A percentile compares a stretch with the other conserved stretches of the same genome.
These are phyloP conservation scores for Phytophthora citricola DNA, from an alignment of 352 stramenopile species.

Conservation along the genomic window DNA sequence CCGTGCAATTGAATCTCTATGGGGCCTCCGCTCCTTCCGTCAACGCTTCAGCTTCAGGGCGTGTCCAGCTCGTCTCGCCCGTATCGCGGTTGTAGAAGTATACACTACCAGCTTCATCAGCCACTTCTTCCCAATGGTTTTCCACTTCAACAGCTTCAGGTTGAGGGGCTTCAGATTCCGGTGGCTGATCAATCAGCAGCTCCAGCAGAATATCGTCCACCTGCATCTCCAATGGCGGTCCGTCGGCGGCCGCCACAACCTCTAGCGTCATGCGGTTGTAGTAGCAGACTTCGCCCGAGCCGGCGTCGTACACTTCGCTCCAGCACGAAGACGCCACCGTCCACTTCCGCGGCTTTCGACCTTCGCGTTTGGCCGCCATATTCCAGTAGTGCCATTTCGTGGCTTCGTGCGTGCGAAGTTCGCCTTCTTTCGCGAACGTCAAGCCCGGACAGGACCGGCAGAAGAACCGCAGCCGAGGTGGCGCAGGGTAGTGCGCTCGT, in stretches of 20 bases:
- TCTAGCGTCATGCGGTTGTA: conserved; percentile 78
- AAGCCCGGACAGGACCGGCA: conserved; percentile 73
- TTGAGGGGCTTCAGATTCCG: not conserved
- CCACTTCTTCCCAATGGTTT: conserved; percentile 74
- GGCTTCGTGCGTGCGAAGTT: conserved; percentile 67
- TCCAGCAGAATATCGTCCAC: conserved; percentile 76
- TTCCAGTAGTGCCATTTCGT: conserved; percentile 90
- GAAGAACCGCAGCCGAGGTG: conserved; percentile 56
- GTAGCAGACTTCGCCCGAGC: conserved; percentile 66
- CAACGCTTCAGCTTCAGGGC: conserved; percentile 9
- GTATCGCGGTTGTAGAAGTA: conserved; percentile 79
- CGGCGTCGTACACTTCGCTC: conserved; percentile 77
- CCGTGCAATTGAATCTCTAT: conserved; percentile 13
- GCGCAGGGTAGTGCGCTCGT: conserved; percentile 37
- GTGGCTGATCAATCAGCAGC: conserved; percentile 46
- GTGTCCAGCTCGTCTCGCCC: conserved; percentile 72
- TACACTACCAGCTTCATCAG: conserved; percentile 66
- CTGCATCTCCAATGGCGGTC: conserved; percentile 69
- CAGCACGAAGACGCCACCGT: conserved; percentile 73
- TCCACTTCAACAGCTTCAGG: not conserved
- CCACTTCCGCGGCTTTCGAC: conserved; percentile 49
- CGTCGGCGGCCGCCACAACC: conserved; percentile 53
- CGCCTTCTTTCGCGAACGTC: conserved; percentile 64
- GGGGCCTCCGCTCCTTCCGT: not conserved
- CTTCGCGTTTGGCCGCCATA: conserved; percentile 44